phyloP scores from a whole-genome alignment of 2,329 filamentous ascomycete genomes.

The Penicillium sp. region DNA sequence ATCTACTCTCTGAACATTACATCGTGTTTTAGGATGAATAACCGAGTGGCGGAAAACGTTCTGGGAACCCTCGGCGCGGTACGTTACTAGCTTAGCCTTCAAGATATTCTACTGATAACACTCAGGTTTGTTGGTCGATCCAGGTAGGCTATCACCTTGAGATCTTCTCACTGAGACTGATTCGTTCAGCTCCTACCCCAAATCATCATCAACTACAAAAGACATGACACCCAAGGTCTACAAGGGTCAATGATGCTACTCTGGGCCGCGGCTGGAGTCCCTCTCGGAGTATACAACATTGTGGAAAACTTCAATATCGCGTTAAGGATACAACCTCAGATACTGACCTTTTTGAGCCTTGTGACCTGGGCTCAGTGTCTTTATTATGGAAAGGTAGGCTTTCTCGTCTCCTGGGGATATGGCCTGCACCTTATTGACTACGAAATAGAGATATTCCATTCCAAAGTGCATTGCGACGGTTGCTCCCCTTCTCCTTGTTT shows the following conservation, averaged over 20 bases:
- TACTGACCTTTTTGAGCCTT: slow-evolving; percentile 49
- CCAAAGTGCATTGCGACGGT: slow-evolving; percentile 47
- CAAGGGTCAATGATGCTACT: slow-evolving; percentile 68
- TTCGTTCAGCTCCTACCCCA: slow-evolving; percentile 58
- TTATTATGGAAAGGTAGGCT: slow-evolving; percentile 44
- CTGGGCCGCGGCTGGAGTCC: slow-evolving; percentile 60
- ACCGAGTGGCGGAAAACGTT: slow-evolving; percentile 26
- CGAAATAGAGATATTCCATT: slow-evolving; percentile 48
- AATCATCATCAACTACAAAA: slow-evolving; percentile 61
- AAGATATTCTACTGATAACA: slow-evolving; percentile 3
- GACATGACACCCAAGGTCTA: slow-evolving; percentile 60
- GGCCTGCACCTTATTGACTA: slow-evolving; percentile 1
- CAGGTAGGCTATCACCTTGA: no score
- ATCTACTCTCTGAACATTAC: no score
- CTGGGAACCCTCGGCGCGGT: slow-evolving; percentile 30
- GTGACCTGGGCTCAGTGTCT: slow-evolving; percentile 53
- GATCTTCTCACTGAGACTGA: neutral
- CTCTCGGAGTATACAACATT: slow-evolving; percentile 58
- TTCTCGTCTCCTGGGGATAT: neutral
- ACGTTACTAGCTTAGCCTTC: slow-evolving; percentile 1
- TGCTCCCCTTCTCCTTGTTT: slow-evolving; percentile 48
- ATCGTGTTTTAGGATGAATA: slow-evolving; percentile 22
- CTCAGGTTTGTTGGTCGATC: slow-evolving; percentile 58
- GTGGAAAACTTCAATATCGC: slow-evolving; percentile 50
- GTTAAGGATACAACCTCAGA: slow-evolving; percentile 51